A percentile compares a stretch with the other conserved stretches of the same genome.
These are phyloP conservation scores for Talaromyces proteolyticus DNA, from an alignment of 495 filamentous ascomycete species.

Conservation along the genomic window DNA sequence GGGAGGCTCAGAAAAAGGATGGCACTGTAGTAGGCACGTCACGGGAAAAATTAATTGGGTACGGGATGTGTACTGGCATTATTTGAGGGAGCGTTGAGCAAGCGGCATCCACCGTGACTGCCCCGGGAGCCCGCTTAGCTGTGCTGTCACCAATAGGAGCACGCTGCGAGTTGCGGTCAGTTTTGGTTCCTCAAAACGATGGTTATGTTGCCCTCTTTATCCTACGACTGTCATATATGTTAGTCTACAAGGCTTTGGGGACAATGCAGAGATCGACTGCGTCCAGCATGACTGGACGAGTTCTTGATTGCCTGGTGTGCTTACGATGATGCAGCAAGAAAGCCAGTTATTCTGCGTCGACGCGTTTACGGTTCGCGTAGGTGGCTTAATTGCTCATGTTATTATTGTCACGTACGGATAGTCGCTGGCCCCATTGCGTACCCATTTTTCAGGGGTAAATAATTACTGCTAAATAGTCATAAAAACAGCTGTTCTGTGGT, in stretches of 20 bases:
- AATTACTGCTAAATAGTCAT: neutral
- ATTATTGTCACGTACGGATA: neutral
- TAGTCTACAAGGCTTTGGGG: too few relatives aligned
- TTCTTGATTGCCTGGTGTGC: too few relatives aligned
- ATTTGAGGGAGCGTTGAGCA: neutral
- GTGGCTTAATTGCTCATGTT: too few relatives aligned
- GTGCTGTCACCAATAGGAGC: neutral
- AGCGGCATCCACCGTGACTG: too few relatives aligned
- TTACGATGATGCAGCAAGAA: too few relatives aligned
- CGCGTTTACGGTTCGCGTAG: neutral
- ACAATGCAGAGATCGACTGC: too few relatives aligned
- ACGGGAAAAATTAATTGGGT: neutral
- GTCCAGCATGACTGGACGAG: too few relatives aligned
- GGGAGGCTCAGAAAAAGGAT: conserved; percentile 9
- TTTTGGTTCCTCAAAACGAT: too few relatives aligned
- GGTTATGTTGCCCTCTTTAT: neutral
- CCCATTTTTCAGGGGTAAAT: conserved; percentile 5
- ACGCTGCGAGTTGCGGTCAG: neutral
- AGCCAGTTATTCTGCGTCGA: neutral
- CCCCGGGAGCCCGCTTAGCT: too few relatives aligned
- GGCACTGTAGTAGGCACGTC: conserved; percentile 9
- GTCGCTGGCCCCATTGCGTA: neutral
- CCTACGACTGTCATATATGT: neutral
- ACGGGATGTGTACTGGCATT: neutral
- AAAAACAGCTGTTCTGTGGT: conserved; percentile 1